Percentiles rank a stretch among this genome's conserved stretches.
Conservation (phyloP, 768 basidiomycete genomes). For the Pleurotus giganteus region DNA sequence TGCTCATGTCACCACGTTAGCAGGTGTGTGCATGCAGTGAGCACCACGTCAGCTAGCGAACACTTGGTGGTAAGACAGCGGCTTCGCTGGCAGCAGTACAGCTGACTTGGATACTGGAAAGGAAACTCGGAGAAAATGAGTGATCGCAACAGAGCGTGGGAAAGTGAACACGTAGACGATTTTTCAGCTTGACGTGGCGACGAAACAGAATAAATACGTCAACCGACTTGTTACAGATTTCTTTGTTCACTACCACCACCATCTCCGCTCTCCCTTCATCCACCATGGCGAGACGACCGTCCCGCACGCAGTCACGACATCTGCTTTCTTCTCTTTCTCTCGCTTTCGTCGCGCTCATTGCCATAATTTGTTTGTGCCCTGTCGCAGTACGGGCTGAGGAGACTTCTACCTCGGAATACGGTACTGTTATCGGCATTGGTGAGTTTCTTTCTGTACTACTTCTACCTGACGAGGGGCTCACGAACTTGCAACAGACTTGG, state of each 20-base stretch:
- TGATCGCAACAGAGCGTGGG: neutral
- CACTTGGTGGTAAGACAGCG: too few species aligned
- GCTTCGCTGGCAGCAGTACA: constrained; percentile 6
- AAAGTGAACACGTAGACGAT: constrained; percentile 10
- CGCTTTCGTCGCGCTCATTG: constrained; percentile 59
- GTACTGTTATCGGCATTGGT: constrained; percentile 94
- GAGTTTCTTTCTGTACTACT: constrained; percentile 21
- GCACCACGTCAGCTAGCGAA: constrained; percentile 1
- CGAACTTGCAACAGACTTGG: constrained; percentile 60
- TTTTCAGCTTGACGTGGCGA: constrained; percentile 8
- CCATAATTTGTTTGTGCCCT: constrained; percentile 71
- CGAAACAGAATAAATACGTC: constrained; percentile 6
- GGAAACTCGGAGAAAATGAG: constrained; percentile 10
- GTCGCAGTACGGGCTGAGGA: constrained; percentile 64
- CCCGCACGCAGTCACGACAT: constrained; percentile 57
- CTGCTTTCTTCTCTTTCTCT: constrained; percentile 59
- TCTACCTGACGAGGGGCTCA: neutral
- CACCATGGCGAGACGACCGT: constrained; percentile 37
- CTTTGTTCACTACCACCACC: constrained; percentile 10
- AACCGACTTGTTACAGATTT: neutral
- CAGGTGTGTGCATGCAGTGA: neutral
- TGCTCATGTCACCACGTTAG: neutral
- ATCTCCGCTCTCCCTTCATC: neutral
- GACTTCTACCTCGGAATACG: constrained; percentile 64
- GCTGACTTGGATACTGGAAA: constrained; percentile 8